phyloP scores from a whole-genome alignment of 2,329 filamentous ascomycete species.

The Phaeophleospora eucalypticola region DNA sequence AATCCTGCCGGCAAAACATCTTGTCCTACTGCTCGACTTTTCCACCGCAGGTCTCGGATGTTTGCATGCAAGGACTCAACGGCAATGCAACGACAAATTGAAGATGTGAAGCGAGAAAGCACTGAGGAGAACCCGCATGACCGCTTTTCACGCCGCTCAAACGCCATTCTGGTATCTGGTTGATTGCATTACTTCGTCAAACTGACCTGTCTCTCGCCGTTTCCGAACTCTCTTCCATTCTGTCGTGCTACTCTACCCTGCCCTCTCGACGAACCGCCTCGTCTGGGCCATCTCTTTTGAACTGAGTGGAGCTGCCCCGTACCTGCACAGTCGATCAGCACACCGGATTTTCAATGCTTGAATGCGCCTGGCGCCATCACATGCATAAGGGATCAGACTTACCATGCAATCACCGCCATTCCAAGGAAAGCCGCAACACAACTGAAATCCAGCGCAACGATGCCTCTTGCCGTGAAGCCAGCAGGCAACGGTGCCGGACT shows the following conservation, averaged over 20 bases:
- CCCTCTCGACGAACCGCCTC: constrained; percentile 24
- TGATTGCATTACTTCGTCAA: constrained; percentile 4
- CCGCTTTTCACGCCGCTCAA: neutral
- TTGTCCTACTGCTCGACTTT: neutral
- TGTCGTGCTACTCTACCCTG: constrained; percentile 11
- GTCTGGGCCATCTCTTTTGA: constrained; percentile 25
- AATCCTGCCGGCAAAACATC: neutral
- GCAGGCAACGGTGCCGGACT: constrained; percentile 56
- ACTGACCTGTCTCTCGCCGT: neutral
- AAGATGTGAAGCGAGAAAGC: neutral
- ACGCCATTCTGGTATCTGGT: constrained; percentile 1
- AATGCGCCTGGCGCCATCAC: neutral
- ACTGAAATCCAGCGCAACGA: constrained; percentile 71
- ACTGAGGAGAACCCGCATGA: neutral
- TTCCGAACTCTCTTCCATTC: neutral
- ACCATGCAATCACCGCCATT: constrained; percentile 63
- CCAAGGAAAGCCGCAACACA: constrained; percentile 65
- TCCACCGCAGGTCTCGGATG: neutral
- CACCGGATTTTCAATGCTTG: no score
- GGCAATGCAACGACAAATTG: no score
- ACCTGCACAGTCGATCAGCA: no score
- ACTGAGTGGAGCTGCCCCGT: constrained; percentile 31
- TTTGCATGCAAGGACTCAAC: neutral
- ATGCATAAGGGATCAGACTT: constrained; percentile 38
- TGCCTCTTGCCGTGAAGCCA: constrained; percentile 68